Conservation (phyloP, 129 eudicot species). For the Cynara cardunculus region DNA sequence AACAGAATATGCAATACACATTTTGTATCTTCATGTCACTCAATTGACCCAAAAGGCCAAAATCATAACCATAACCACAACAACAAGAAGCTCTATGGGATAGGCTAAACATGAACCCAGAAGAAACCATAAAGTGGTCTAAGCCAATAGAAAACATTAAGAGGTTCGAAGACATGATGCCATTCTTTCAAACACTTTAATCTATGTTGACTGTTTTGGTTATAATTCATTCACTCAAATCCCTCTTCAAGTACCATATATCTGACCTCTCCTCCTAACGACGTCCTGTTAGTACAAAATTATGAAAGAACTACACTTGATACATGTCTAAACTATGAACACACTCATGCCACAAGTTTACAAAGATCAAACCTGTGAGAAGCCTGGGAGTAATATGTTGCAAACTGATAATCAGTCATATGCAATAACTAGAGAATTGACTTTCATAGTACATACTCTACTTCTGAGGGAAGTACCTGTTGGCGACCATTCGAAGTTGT, state of each 20-base stretch:
- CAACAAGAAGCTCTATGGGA: neutral
- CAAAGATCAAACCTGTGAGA: neutral
- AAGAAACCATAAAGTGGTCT: neutral
- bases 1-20: neutral
- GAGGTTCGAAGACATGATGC: neutral
- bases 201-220: neutral
- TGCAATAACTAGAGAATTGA: neutral
- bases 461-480: slow-evolving; percentile 47
- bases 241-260: neutral
- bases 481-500: slow-evolving; percentile 95
- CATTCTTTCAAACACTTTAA: neutral
- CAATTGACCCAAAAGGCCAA: neutral
- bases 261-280: neutral
- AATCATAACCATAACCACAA: too few relatives aligned
- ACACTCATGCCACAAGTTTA: neutral
- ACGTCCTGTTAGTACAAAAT: neutral
- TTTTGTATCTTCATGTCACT: neutral
- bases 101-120: neutral
- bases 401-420: neutral
- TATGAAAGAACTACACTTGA: neutral
- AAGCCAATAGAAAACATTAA: neutral
- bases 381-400: neutral
- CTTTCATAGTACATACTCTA: neutral
- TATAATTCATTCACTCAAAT: neutral
- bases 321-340: neutral